Evolutionary conservation across 108 stramenopile species (phyloP), one percentile per base, ranked within the genome.

Genomic region (Nitzschia putrida): DNA sequence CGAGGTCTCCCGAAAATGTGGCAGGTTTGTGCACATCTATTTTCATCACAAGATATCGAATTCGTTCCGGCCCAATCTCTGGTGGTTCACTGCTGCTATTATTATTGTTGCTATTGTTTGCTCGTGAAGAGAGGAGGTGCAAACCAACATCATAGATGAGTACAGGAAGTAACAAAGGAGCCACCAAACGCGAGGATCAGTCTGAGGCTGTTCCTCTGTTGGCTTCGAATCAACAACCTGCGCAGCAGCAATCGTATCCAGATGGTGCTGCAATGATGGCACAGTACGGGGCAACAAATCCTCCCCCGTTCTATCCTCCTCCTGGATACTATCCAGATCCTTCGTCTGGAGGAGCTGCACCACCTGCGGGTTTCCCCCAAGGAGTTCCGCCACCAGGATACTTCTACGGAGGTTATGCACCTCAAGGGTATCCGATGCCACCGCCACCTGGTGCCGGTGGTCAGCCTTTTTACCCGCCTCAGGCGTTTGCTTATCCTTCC

Each of bases 241-340:
- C 43, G 13, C 29, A 34, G 29, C 29, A 34, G 29, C 61, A 14
- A 47, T 11, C 61, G 8, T 23, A 44, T 37, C 11, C 61, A 21
- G 61, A 63, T 16, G 61, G 23, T 22, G 61, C 61, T 2, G 61
- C 61, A 13, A 45, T 44, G 61, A 63, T 63, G 61, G 42, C 61
- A 39, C 61, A 63, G 20, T 63, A 63, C 44, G 61, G 61, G 44
- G 8, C 44, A 23, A 45, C 44, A 16, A 26, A 44, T 24, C n/a
- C 54, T 20, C 23, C 54, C 12, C 3, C 54, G 23, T 16, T 49
- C 47, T 49, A 49, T 18, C 29, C 54, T 21, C 14, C 26, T 2
- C n/a, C 12, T 2, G 58, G 58, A 13, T 59, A 59, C 58, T 59
- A 59, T 7, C 26, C 26, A 2, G 58, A 59, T 7, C 47, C 47